Conservation (phyloP, 192 early-diverging fungal species). For the Coemansia sp. region DNA sequence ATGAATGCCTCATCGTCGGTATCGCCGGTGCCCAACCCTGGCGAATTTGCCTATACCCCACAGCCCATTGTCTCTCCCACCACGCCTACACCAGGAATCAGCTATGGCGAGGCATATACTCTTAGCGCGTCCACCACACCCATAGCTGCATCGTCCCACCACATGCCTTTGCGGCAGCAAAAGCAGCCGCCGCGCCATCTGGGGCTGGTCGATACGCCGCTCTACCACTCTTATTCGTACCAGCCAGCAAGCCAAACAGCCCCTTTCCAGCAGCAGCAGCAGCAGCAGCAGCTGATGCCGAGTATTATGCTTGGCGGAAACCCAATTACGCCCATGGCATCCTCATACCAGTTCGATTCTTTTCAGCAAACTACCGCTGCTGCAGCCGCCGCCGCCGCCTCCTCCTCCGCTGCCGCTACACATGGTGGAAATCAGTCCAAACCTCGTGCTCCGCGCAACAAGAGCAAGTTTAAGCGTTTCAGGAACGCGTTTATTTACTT, state of each 20-base stretch:
- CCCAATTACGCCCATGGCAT: conserved; percentile 22
- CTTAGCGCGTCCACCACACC: conserved; percentile 9
- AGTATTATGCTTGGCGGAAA: conserved; percentile 11
- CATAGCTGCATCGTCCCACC: conserved; percentile 2
- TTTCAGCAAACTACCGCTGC: background rate
- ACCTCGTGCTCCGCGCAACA: conserved; percentile 40
- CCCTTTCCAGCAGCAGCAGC: background rate
- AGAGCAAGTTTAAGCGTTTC: conserved; percentile 56
- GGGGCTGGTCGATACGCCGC: conserved; percentile 5
- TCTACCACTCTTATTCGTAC: conserved; percentile 23
- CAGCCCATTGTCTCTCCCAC: background rate
- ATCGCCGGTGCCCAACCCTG: background rate
- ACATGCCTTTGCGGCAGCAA: background rate
- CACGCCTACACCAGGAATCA: background rate
- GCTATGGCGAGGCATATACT: conserved; percentile 7
- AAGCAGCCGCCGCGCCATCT: background rate
- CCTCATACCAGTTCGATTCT: conserved; percentile 16
- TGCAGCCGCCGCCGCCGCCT: background rate
- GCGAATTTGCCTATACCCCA: conserved; percentile 3
- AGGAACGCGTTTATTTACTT: conserved; percentile 56
- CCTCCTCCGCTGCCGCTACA: conserved; percentile 3
- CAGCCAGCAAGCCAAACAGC: conserved; percentile 14
- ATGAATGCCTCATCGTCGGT: background rate
- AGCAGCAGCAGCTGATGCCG: conserved; percentile 9
- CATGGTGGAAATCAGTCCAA: conserved; percentile 19